A percentile compares a stretch with the other conserved stretches of the same genome.
phyloP scores from a whole-genome alignment of 805 yeast species.

The Limtongia smithiae region DNA sequence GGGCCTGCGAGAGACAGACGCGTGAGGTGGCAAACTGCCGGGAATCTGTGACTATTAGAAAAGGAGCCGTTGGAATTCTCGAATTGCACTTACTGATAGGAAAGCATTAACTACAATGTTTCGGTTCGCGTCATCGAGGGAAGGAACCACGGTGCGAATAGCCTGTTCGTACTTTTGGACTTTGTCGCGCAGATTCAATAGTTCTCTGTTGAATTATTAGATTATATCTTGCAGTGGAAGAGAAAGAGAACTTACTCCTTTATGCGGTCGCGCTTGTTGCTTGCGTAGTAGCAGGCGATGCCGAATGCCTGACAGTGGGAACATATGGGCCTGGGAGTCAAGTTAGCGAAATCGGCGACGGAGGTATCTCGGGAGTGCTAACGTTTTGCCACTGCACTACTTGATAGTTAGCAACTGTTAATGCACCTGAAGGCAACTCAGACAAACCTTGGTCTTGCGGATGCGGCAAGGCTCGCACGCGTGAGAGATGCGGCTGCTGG shows the following conservation, averaged over 20 bases:
- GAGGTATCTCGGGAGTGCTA: neutral
- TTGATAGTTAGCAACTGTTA: neutral
- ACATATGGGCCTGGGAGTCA: constrained; percentile 8
- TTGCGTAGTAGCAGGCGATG: constrained; percentile 17
- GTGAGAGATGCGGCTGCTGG: constrained; percentile 16
- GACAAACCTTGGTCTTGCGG: constrained; percentile 16
- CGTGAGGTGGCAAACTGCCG: no score
- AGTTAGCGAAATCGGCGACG: neutral
- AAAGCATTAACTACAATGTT: no score
- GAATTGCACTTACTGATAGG: no score
- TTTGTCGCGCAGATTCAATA: constrained; percentile 13
- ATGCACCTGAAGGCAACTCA: neutral
- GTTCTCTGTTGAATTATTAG: constrained; percentile 10
- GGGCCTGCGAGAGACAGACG: no score
- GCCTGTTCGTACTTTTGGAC: constrained; percentile 10
- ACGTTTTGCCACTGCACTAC: constrained; percentile 23
- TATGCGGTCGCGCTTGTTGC: constrained; percentile 19
- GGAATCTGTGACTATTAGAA: no score
- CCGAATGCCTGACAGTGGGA: constrained; percentile 21
- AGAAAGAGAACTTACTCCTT: constrained; percentile 9
- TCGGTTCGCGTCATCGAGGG: constrained; percentile 4
- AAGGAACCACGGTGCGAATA: neutral
- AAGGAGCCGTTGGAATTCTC: no score
- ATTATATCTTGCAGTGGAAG: neutral
- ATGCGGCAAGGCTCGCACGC: constrained; percentile 24